Evolutionary conservation across 306 rosid genomes (phyloP).

Genomic region (Lagenaria siceraria): DNA sequence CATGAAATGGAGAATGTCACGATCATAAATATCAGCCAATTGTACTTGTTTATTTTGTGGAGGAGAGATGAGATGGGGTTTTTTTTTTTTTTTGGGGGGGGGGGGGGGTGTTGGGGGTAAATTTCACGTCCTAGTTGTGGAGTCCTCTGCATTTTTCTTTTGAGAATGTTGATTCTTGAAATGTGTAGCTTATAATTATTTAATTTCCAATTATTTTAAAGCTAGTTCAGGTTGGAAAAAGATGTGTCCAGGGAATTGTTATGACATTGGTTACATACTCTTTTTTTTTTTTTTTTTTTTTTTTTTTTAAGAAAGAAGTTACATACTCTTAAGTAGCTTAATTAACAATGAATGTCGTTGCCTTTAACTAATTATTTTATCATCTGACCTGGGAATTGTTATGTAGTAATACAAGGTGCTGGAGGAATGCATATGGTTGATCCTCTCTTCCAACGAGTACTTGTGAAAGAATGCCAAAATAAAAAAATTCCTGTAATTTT

Average conservation of each 20-base stretch:
- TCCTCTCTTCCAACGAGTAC: conserved; percentile 93
- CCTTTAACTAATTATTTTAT: neutral
- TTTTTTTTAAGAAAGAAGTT: no score
- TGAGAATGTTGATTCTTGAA: neutral
- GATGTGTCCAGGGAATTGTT: neutral
- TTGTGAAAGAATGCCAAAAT: conserved; percentile 65
- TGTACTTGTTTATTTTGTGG: neutral
- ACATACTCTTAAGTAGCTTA: neutral
- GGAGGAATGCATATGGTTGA: conserved; percentile 97
- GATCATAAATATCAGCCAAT: neutral
- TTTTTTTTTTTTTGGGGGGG: neutral
- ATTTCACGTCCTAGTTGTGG: neutral
- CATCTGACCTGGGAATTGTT: conserved; percentile 16
- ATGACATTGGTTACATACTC: neutral
- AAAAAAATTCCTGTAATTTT: conserved; percentile 73
- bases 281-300: no score
- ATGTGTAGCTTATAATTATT: neutral
- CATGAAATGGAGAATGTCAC: neutral
- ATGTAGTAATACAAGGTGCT: conserved; percentile 75
- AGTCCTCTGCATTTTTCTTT: neutral
- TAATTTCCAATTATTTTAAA: neutral
- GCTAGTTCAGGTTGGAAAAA: neutral
- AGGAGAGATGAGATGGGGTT: neutral
- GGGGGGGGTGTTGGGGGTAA: no score
- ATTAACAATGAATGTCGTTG: neutral